Conservation (phyloP, 768 basidiomycete species). For the Phylloporus sp. region DNA sequence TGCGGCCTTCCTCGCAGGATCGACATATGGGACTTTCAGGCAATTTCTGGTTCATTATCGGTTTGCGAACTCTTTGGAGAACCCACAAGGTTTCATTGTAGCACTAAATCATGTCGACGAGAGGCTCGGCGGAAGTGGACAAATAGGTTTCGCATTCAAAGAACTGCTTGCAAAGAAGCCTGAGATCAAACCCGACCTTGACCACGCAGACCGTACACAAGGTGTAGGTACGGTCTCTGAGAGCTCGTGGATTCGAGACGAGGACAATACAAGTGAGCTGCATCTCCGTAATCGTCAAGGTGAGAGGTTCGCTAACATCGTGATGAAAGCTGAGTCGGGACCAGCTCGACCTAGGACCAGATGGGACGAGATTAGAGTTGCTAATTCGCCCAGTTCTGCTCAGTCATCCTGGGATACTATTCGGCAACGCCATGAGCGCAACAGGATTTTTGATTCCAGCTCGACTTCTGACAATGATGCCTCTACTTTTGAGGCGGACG, state of each 20-base stretch:
- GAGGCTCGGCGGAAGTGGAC: conserved; percentile 31
- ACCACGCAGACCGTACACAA: conserved; percentile 1
- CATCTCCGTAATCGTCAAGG: not conserved
- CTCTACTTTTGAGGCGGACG: conserved; percentile 20
- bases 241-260: conserved; percentile 15
- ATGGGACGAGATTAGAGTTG: conserved; percentile 68
- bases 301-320: not conserved
- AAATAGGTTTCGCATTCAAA: conserved; percentile 21
- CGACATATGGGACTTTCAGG: conserved; percentile 32
- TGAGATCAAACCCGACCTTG: conserved; percentile 6
- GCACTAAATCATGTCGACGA: conserved; percentile 31
- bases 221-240: conserved; percentile 9
- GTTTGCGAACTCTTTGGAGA: conserved; percentile 29
- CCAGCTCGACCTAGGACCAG: conserved; percentile 30
- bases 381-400: conserved; percentile 40
- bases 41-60: conserved; percentile 27
- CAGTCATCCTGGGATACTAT: conserved; percentile 66
- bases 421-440: conserved; percentile 53
- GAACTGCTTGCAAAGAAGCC: conserved; percentile 22
- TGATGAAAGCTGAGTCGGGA: conserved; percentile 6
- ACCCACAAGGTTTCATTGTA: conserved; percentile 27
- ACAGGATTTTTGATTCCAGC: conserved; percentile 13
- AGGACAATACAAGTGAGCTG: conserved; percentile 13
- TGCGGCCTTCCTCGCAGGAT: conserved; percentile 27
- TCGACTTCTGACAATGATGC: conserved; percentile 5